Conservation (phyloP, 2,329 filamentous ascomycete species). For the Monosporascus cannonballus region DNA sequence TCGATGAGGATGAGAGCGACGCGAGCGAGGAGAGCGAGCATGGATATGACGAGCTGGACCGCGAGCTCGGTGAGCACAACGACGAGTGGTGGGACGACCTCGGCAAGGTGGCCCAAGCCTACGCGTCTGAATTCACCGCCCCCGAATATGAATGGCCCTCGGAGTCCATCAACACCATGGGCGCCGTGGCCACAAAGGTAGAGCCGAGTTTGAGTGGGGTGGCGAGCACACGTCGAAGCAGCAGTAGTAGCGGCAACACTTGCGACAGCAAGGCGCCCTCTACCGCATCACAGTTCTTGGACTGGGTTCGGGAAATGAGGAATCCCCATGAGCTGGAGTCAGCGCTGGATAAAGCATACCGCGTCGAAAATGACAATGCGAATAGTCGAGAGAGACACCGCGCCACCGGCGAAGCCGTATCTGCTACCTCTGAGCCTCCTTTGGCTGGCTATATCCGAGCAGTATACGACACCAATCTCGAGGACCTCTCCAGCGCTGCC, state of each 20-base stretch:
- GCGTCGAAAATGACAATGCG: background rate
- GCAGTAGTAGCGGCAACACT: too few species aligned
- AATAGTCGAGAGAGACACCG: background rate
- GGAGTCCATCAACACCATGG: background rate
- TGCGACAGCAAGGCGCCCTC: background rate
- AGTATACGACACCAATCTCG: background rate
- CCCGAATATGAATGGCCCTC: background rate
- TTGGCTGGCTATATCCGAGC: too few species aligned
- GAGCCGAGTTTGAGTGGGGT: background rate
- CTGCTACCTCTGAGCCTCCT: background rate
- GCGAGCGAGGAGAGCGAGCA: background rate
- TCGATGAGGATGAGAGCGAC: background rate
- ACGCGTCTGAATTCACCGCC: background rate
- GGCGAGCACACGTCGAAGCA: background rate
- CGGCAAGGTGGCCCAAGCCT: background rate
- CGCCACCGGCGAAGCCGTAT: background rate
- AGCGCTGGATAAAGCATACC: background rate
- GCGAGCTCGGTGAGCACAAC: background rate
- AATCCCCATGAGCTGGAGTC: background rate
- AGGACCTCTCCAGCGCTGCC: background rate
- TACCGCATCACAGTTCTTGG: background rate
- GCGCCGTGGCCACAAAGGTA: background rate
- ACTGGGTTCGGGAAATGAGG: background rate
- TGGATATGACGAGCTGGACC: background rate
- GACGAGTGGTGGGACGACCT: constrained; percentile 8